phyloP scores from a whole-genome alignment of 2,329 filamentous ascomycete genomes.

The Talaromyces pinophilus region DNA sequence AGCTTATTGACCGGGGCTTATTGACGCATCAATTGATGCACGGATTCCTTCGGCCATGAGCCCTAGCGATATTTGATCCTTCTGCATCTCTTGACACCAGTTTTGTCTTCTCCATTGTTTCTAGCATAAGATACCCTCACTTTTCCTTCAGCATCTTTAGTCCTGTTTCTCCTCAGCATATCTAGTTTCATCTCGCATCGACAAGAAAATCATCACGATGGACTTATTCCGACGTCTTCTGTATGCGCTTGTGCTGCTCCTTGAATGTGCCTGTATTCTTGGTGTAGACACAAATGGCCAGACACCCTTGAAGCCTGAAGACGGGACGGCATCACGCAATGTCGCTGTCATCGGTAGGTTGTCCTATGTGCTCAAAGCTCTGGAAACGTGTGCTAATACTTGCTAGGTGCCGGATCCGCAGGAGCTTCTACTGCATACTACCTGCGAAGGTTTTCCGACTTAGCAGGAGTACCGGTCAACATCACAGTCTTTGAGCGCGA shows the following conservation, averaged over 20 bases:
- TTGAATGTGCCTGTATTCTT: slow-evolving; percentile 21
- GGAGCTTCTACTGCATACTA: slow-evolving; percentile 87
- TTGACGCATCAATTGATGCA: slow-evolving; percentile 12
- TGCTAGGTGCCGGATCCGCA: slow-evolving; percentile 78
- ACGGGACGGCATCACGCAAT: slow-evolving; percentile 30
- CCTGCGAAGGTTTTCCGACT: slow-evolving; percentile 68
- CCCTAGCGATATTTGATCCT: background rate
- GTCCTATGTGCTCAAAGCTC: too few relatives aligned
- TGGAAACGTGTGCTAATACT: slow-evolving; percentile 3
- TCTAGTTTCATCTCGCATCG: background rate
- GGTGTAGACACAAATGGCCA: slow-evolving; percentile 30
- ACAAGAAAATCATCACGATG: slow-evolving; percentile 2
- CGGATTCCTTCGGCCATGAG: background rate
- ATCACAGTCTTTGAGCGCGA: slow-evolving; percentile 87
- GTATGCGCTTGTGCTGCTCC: slow-evolving; percentile 1
- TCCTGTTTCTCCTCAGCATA: background rate
- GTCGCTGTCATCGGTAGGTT: slow-evolving; percentile 40
- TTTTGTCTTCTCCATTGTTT: background rate
- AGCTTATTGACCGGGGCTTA: slow-evolving; percentile 18
- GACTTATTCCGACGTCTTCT: background rate
- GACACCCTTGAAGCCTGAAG: slow-evolving; percentile 27
- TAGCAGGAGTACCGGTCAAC: slow-evolving; percentile 63
- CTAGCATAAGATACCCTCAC: background rate
- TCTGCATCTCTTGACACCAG: background rate
- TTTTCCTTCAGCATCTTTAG: background rate